Conservation (phyloP, 768 basidiomycete genomes). For the Leccinum longicurvipes region DNA sequence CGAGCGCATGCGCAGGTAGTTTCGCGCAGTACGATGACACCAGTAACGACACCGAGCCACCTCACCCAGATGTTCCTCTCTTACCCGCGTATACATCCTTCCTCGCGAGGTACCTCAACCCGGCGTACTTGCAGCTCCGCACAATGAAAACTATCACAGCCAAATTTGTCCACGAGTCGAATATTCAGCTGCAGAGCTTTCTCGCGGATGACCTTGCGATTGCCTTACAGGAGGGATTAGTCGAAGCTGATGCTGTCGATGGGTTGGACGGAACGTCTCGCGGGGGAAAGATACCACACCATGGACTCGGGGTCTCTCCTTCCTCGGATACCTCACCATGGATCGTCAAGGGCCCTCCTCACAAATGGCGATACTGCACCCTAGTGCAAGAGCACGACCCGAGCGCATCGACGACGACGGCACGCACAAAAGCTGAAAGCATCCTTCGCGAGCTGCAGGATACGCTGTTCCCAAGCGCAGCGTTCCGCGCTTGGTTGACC, state of each 20-base stretch:
- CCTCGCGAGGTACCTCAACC: conserved; percentile 83
- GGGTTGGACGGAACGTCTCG: conserved; percentile 54
- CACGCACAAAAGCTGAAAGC: conserved; percentile 17
- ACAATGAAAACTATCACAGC: conserved; percentile 76
- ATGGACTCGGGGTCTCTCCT: conserved; percentile 55
- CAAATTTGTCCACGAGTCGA: conserved; percentile 84
- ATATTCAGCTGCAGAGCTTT: conserved; percentile 86
- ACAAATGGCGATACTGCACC: conserved; percentile 89
- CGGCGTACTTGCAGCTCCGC: conserved; percentile 80
- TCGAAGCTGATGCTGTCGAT: conserved; percentile 61
- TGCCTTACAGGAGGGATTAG: conserved; percentile 62
- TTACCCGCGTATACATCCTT: conserved; percentile 61
- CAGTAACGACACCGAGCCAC: conserved; percentile 37
- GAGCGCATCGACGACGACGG: background rate
- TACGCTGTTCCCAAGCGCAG: conserved; percentile 69
- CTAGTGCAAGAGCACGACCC: conserved; percentile 32
- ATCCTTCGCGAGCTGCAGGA: conserved; percentile 53
- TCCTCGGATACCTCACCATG: conserved; percentile 51
- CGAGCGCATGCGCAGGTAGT: conserved; percentile 19
- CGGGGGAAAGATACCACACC: conserved; percentile 55
- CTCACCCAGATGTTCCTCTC: conserved; percentile 50
- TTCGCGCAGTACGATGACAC: conserved; percentile 54
- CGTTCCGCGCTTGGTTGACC: conserved; percentile 91
- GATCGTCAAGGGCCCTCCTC: conserved; percentile 81
- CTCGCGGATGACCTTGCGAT: conserved; percentile 65